Conservation (phyloP, 148 eudicot species). For the Agrostemma githago region DNA sequence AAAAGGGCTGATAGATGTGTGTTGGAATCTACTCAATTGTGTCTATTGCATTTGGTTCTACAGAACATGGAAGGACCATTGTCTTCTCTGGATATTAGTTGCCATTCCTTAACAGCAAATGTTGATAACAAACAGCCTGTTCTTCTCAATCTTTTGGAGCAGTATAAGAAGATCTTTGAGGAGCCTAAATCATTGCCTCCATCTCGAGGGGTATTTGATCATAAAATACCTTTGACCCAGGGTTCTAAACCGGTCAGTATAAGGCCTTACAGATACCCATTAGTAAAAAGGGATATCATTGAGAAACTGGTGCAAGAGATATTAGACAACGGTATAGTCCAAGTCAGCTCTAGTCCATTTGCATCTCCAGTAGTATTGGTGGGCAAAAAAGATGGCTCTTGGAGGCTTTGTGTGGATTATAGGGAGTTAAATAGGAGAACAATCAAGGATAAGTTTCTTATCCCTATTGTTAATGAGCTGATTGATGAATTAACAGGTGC, state of each 20-base stretch:
- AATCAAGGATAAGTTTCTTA: not conserved
- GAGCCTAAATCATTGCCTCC: not conserved
- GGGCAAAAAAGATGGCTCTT: no score
- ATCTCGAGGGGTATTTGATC: not conserved
- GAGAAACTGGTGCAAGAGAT: conserved; percentile 4
- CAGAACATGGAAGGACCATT: not conserved
- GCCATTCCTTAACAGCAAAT: not conserved
- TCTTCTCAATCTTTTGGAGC: not conserved
- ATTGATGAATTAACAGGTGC: conserved; percentile 4
- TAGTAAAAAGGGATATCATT: no score
- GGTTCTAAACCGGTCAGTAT: not conserved
- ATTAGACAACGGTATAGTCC: not conserved
- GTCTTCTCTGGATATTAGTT: not conserved
- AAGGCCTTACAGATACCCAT: conserved; percentile 8
- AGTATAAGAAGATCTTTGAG: not conserved
- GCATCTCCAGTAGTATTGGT: not conserved
- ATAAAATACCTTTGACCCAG: not conserved
- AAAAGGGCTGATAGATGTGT: not conserved
- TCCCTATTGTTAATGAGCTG: not conserved
- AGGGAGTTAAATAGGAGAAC: not conserved
- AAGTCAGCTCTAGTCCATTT: not conserved
- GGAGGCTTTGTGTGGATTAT: not conserved
- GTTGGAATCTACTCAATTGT: not conserved
- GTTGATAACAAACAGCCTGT: not conserved
- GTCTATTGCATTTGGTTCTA: not conserved